These are phyloP conservation scores for Rehmannia glutinosa DNA, from an alignment of 257 asterid genomes.

Conservation along the genomic window DNA sequence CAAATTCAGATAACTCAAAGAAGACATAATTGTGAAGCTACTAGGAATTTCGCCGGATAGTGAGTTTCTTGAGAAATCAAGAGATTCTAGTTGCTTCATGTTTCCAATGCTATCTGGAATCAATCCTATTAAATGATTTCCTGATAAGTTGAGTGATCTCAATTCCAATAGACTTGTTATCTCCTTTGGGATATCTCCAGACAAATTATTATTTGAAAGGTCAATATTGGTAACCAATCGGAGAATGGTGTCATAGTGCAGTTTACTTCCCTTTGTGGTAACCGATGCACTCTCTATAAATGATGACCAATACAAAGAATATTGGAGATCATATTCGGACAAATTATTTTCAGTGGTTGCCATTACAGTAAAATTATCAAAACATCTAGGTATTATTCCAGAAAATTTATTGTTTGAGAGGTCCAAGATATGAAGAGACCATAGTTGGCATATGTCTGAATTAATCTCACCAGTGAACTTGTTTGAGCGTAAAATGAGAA, in stretches of 20 bases:
- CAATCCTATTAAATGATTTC: conserved; percentile 18
- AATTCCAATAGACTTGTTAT: conserved; percentile 23
- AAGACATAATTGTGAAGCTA: not conserved
- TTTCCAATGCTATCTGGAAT: conserved; percentile 22
- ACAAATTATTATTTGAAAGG: conserved; percentile 15
- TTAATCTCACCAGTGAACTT: no score
- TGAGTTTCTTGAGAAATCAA: conserved; percentile 31
- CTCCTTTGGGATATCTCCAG: conserved; percentile 30
- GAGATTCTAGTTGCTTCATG: conserved; percentile 27
- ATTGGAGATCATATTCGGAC: not conserved
- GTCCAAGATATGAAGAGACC: no score
- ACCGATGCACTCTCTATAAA: conserved; percentile 19
- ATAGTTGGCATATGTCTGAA: no score
- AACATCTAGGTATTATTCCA: conserved; percentile 25
- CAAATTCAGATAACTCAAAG: conserved; percentile 18
- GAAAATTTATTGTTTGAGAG: conserved; percentile 15
- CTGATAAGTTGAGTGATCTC: conserved; percentile 25
- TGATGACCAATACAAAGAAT: no score
- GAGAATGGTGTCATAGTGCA: conserved; percentile 12
- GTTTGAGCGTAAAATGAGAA: no score
- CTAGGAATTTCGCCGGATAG: conserved; percentile 29
- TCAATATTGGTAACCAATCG: conserved; percentile 15
- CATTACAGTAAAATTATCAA: conserved; percentile 31
- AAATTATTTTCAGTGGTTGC: conserved; percentile 7
- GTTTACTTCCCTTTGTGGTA: conserved; percentile 19